Evolutionary conservation across 2,329 filamentous ascomycete species (phyloP), one percentile per base, ranked within the genome.

Genomic region (Claviceps fusiformis): DNA sequence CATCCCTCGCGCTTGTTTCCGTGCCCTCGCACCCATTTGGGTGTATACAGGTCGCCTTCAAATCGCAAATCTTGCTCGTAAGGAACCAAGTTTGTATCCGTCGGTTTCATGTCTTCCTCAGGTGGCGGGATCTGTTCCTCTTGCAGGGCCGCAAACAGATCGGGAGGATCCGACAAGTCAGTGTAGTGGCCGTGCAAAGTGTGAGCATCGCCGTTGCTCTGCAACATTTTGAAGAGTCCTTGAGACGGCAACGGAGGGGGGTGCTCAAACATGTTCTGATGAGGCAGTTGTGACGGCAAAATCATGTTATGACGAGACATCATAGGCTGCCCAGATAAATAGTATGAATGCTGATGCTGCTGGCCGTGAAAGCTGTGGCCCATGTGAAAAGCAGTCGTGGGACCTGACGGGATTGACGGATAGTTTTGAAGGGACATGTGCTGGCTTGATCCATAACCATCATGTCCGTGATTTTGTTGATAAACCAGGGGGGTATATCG

Each of bases 1-100:
- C 89, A 95, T 3, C 89, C 89, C 68, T 92, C 88, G 46, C 89
- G 84, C 74, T 91, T 90, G 71, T 90, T 90, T 31, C 89, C 88
- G 59, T 92, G 86, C 27, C 89, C 89, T 41, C 89, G 84, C 24
- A 93, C 86, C 87, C 87, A 95, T 61, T 77, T 79, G 1, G 89
- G 88, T 1, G 88, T 92, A 71, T 93, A 93, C 55, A 93, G 70
- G 63, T 95, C 89, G 51, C 86, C 87, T 53, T 84, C 83, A 62
- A 90, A 95, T 50, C 89, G 80, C 57, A 90, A 72, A 61, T 86
- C 85, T 65, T 92, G 87, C 68, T 91, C 86, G 60, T 88, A 86
- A 6, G 87, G 87, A 11, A 85, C 75, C 65, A 91, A 73, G 57
- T 89, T 85, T 1, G 86, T 84, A 62, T 92, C 86, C 2, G 79